Evolutionary conservation across 106 monocot genomes (phyloP).

Genomic region (Cymbidium sinense): DNA sequence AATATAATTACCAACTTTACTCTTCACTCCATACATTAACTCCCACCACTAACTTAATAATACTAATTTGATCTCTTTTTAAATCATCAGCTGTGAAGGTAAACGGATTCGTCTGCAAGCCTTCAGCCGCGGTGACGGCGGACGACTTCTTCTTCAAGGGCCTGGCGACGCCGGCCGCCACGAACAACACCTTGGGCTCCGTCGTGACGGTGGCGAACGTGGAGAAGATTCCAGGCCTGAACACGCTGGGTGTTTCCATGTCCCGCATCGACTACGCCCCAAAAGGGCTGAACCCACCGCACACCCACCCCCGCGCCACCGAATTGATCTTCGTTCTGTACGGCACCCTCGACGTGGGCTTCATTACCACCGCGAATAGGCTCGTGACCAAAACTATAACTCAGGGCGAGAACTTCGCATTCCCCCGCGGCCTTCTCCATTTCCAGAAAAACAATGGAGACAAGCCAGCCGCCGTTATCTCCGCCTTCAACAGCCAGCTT

Average conservation of each 20-base stretch:
- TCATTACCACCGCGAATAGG: slow-evolving; percentile 28
- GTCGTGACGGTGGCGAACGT: slow-evolving; percentile 3
- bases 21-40: no score
- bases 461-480: slow-evolving; percentile 14
- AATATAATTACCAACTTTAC: background rate
- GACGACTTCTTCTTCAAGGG: slow-evolving; percentile 9
- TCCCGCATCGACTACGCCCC: slow-evolving; percentile 18
- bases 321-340: slow-evolving; percentile 32
- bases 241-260: slow-evolving; percentile 7
- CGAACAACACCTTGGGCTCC: slow-evolving; percentile 13
- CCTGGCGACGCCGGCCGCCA: background rate
- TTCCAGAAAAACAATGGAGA: slow-evolving; percentile 28
- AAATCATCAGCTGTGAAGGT: slow-evolving; percentile 29
- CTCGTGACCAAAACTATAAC: slow-evolving; percentile 17
- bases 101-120: slow-evolving; percentile 61
- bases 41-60: no score
- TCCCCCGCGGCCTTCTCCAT: slow-evolving; percentile 24
- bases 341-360: slow-evolving; percentile 24
- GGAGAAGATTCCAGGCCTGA: background rate
- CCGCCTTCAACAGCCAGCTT: slow-evolving; percentile 51
- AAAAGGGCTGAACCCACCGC: slow-evolving; percentile 38
- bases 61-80: background rate
- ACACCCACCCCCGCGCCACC: slow-evolving; percentile 35
- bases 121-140: background rate
- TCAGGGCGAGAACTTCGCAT: slow-evolving; percentile 18